Conservation (phyloP, 805 yeast species). For the Kuraishia floccosa region DNA sequence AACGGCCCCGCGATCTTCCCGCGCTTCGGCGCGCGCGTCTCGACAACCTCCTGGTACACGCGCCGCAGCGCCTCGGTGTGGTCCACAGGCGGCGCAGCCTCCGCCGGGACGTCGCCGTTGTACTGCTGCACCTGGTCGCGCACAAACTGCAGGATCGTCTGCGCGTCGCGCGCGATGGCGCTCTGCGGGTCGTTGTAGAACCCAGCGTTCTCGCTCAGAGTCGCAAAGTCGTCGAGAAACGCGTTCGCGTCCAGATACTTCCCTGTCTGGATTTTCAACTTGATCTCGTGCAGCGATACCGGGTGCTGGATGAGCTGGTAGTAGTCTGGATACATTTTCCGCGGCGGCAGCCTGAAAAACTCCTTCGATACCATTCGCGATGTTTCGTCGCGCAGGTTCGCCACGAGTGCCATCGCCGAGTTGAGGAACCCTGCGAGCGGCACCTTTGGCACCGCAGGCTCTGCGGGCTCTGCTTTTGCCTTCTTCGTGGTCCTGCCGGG, state of each 20-base stretch:
- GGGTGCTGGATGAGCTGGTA: slow-evolving; percentile 55
- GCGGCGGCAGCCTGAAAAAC: slow-evolving; percentile 65
- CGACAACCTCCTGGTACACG: slow-evolving; percentile 27
- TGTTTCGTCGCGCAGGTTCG: slow-evolving; percentile 22
- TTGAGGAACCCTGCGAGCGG: slow-evolving; percentile 18
- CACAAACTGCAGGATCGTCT: slow-evolving; percentile 43
- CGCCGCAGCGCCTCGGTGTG: slow-evolving; percentile 10
- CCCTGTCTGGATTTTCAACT: slow-evolving; percentile 27
- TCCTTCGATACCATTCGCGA: slow-evolving; percentile 27
- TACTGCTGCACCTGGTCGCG: slow-evolving; percentile 32
- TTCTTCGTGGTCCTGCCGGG: background rate
- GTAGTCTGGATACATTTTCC: slow-evolving; percentile 71
- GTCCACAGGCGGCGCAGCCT: slow-evolving; percentile 3
- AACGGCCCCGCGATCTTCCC: slow-evolving; percentile 59
- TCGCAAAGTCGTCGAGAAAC: slow-evolving; percentile 48
- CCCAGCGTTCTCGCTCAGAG: slow-evolving; percentile 61
- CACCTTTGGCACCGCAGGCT: background rate
- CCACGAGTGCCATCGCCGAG: slow-evolving; percentile 20
- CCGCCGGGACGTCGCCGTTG: slow-evolving; percentile 7
- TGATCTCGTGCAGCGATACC: slow-evolving; percentile 59
- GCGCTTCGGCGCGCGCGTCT: slow-evolving; percentile 33
- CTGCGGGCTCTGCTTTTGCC: background rate
- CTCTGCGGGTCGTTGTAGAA: slow-evolving; percentile 59
- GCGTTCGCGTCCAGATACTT: slow-evolving; percentile 25
- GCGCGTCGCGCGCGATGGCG: slow-evolving; percentile 58